Evolutionary conservation across 2,329 filamentous ascomycete genomes (phyloP).

Genomic region (Fusarium nurragi): DNA sequence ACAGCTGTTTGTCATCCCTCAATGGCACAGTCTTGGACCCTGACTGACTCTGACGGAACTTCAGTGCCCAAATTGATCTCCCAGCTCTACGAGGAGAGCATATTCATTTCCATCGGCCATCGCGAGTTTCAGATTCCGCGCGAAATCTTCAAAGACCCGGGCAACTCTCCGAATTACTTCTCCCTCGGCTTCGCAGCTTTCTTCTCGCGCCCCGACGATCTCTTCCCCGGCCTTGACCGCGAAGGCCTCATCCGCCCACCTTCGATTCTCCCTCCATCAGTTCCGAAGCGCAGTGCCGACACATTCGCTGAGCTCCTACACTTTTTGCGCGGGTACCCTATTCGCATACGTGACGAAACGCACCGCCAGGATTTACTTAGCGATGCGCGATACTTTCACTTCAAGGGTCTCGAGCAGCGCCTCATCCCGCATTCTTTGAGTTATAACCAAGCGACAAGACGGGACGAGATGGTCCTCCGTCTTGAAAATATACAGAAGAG

Average conservation of each 20-base stretch:
- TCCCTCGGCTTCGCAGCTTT: conserved; percentile 88
- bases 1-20: conserved; percentile 69
- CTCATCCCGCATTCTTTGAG: conserved; percentile 80
- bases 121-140: conserved; percentile 89
- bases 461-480: conserved; percentile 79
- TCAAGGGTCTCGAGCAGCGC: conserved; percentile 89
- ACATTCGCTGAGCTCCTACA: conserved; percentile 85
- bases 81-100: conserved; percentile 89
- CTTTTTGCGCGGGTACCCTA: conserved; percentile 82
- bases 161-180: conserved; percentile 96
- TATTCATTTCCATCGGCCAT: conserved; percentile 90
- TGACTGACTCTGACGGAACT: neutral
- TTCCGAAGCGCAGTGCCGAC: conserved; percentile 83
- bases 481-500: conserved; percentile 90
- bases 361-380: conserved; percentile 82
- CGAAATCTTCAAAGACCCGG: conserved; percentile 84
- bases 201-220: conserved; percentile 80
- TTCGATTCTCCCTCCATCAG: conserved; percentile 81
- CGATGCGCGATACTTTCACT: conserved; percentile 92
- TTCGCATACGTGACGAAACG: conserved; percentile 77
- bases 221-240: conserved; percentile 86
- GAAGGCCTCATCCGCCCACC: conserved; percentile 84
- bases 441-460: conserved; percentile 75
- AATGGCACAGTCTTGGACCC: neutral
- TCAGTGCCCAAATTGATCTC: conserved; percentile 87